These are phyloP conservation scores for Diaporthe destruens DNA, from an alignment of 2,329 filamentous ascomycete species.

Conservation along the genomic window DNA sequence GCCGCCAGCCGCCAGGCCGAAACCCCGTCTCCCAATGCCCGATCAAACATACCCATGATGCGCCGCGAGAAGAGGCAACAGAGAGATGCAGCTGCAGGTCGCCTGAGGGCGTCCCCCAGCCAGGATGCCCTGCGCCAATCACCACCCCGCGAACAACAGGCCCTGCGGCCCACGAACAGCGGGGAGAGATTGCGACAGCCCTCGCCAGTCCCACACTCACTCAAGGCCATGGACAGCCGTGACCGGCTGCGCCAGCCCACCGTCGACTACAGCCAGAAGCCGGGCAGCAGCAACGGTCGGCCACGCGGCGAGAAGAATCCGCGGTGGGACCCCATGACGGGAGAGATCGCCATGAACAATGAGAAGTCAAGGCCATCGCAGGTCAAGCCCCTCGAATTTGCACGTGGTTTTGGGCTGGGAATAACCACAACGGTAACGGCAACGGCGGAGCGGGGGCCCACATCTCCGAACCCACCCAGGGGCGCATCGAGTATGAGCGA, in stretches of 20 bases:
- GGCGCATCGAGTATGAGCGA: slow-evolving; percentile 49
- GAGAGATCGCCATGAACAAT: slow-evolving; percentile 69
- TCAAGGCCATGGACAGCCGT: slow-evolving; percentile 29
- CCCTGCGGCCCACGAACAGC: slow-evolving; percentile 23
- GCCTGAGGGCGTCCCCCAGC: slow-evolving; percentile 35
- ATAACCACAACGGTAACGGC: slow-evolving; percentile 46
- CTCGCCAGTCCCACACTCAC: slow-evolving; percentile 23
- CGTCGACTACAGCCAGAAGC: slow-evolving; percentile 34
- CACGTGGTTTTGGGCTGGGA: slow-evolving; percentile 51
- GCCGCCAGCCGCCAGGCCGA: slow-evolving; percentile 39
- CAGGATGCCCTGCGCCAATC: slow-evolving; percentile 10
- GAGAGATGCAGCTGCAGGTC: slow-evolving; percentile 49
- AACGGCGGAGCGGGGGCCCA: slow-evolving; percentile 33
- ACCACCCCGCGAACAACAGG: slow-evolving; percentile 13
- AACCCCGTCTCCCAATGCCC: slow-evolving; percentile 46
- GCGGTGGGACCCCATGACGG: slow-evolving; percentile 75
- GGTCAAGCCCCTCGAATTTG: slow-evolving; percentile 66
- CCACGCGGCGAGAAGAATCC: slow-evolving; percentile 51
- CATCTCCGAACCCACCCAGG: slow-evolving; percentile 48
- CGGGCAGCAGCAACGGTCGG: slow-evolving; percentile 41
- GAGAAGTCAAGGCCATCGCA: slow-evolving; percentile 67
- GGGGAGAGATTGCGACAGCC: slow-evolving; percentile 31
- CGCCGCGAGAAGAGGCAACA: slow-evolving; percentile 63
- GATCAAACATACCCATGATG: slow-evolving; percentile 64
- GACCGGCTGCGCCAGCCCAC: slow-evolving; percentile 45